Conservation (phyloP, 1,284 basidiomycete genomes). For the Apiotrichum akiyoshidainum region DNA sequence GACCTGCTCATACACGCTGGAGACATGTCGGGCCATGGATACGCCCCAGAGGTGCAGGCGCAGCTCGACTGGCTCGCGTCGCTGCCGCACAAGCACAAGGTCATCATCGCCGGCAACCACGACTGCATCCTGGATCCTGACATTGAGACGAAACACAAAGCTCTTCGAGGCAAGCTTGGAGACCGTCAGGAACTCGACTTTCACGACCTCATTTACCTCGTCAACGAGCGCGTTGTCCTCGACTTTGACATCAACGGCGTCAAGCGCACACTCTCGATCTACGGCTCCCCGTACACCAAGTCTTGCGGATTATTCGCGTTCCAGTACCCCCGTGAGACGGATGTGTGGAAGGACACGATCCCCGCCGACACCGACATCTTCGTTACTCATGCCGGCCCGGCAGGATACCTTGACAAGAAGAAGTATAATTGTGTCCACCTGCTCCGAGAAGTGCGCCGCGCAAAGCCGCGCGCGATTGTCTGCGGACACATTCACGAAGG, state of each 20-base stretch:
- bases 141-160: background rate
- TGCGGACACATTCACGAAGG: no score
- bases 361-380: constrained; percentile 3
- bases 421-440: no score
- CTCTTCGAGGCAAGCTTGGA: background rate
- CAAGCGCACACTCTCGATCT: background rate
- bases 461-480: no score
- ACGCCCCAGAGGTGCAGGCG: background rate
- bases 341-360: background rate
- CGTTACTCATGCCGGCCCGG: constrained; percentile 1
- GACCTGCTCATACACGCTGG: constrained; percentile 9
- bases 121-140: constrained; percentile 3
- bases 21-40: constrained; percentile 1
- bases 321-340: background rate
- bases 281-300: constrained; percentile 2
- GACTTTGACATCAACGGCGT: background rate
- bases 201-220: constrained; percentile 5
- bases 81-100: constrained; percentile 9
- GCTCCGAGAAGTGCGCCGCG: no score
- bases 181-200: background rate
- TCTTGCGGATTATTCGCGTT: background rate
- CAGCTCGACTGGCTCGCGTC: constrained; percentile 12
- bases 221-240: constrained; percentile 1
- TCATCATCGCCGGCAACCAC: constrained; percentile 9
- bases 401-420: background rate